Evolutionary conservation across 2,329 filamentous ascomycete species (phyloP).

Genomic region (Ophiosphaerella korrae): DNA sequence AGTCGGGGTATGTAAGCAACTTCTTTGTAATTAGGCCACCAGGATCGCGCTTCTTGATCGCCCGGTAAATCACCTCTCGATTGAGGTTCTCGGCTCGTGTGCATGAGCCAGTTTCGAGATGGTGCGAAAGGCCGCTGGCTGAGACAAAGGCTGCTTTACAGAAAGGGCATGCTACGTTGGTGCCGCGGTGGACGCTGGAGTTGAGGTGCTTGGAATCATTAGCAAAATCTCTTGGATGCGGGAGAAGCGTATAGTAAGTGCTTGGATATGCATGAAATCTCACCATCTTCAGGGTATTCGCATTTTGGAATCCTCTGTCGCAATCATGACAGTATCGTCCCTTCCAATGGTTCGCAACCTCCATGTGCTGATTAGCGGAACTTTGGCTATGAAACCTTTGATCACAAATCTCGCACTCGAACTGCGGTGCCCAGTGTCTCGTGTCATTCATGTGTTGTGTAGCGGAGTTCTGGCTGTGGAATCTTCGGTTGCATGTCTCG

Average conservation of each 20-base stretch:
- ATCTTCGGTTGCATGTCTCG: conserved; percentile 2
- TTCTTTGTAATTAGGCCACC: conserved; percentile 57
- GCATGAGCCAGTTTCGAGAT: conserved; percentile 63
- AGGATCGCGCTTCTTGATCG: conserved; percentile 55
- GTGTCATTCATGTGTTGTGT: conserved; percentile 13
- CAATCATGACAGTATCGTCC: too few relatives aligned
- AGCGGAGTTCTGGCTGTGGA: background rate
- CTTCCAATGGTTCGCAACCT: too few relatives aligned
- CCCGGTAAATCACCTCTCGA: conserved; percentile 5
- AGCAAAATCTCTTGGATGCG: background rate
- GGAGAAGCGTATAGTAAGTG: too few relatives aligned
- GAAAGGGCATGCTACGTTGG: conserved; percentile 59
- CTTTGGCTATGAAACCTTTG: too few relatives aligned
- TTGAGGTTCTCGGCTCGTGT: conserved; percentile 50
- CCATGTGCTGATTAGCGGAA: too few relatives aligned
- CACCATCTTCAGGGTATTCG: too few relatives aligned
- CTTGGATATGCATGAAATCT: too few relatives aligned
- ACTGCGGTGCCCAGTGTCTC: background rate
- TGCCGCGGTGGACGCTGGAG: conserved; percentile 57
- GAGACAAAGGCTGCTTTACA: conserved; percentile 55
- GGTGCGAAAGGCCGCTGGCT: conserved; percentile 60
- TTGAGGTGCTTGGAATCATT: conserved; percentile 55
- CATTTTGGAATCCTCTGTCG: too few relatives aligned
- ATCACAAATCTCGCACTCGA: background rate
- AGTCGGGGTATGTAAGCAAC: conserved; percentile 46